phyloP scores from a whole-genome alignment of 108 stramenopile genomes.

The Licmophora abbreviata region DNA sequence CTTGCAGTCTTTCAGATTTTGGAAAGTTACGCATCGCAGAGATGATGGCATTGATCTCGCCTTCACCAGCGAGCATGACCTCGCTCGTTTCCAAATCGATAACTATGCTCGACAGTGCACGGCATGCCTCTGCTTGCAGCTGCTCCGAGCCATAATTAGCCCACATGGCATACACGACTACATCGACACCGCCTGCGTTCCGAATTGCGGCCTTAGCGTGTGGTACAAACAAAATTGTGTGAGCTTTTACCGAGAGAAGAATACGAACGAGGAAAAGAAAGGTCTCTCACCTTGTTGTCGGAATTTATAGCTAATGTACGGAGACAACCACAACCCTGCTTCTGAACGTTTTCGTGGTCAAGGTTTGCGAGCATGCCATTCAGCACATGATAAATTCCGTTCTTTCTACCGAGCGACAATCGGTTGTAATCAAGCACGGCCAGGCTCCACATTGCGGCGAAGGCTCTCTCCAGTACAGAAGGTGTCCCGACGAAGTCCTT shows the following conservation, averaged over 20 bases:
- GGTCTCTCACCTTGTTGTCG: too few relatives aligned
- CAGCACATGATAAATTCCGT: slow-evolving; percentile 21
- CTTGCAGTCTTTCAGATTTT: slow-evolving; percentile 18
- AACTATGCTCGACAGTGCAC: slow-evolving; percentile 25
- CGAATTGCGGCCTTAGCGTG: slow-evolving; percentile 19
- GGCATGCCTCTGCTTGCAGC: slow-evolving; percentile 28
- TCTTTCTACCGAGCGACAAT: slow-evolving; percentile 12
- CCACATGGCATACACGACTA: slow-evolving; percentile 32
- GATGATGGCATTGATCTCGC: slow-evolving; percentile 29
- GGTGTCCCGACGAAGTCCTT: slow-evolving; percentile 26
- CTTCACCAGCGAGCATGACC: slow-evolving; percentile 21
- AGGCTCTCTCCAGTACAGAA: slow-evolving; percentile 25
- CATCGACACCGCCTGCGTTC: slow-evolving; percentile 26
- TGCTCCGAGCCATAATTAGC: slow-evolving; percentile 23
- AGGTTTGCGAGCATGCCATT: slow-evolving; percentile 37
- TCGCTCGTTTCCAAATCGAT: slow-evolving; percentile 26
- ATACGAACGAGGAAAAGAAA: too few relatives aligned
- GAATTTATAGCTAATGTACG: slow-evolving; percentile 23
- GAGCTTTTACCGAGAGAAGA: too few relatives aligned
- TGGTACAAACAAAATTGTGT: too few relatives aligned
- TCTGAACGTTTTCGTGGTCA: slow-evolving; percentile 28
- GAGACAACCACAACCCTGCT: slow-evolving; percentile 41
- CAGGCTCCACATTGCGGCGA: slow-evolving; percentile 35
- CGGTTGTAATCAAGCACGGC: slow-evolving; percentile 27
- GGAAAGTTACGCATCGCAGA: slow-evolving; percentile 32